phyloP scores from a whole-genome alignment of 2,329 filamentous ascomycete genomes.

The Chalara sp. region DNA sequence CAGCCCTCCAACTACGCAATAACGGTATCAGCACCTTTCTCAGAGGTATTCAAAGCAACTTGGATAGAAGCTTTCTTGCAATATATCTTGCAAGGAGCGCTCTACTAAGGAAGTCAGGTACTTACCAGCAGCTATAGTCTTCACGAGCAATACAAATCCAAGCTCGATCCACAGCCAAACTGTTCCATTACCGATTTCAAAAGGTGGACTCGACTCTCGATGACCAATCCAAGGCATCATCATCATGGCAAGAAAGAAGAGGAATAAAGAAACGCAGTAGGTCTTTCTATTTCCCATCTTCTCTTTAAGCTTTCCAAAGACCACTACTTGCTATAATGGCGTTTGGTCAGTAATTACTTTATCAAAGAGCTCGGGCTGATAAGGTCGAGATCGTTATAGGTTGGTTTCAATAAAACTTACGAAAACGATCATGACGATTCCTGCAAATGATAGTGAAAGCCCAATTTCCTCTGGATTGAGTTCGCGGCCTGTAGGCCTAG shows the following conservation, averaged over 20 bases:
- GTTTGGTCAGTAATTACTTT: neutral
- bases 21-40: constrained; percentile 28
- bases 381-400: too few relatives aligned
- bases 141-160: constrained; percentile 73
- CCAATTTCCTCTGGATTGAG: constrained; percentile 78
- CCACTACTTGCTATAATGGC: constrained; percentile 49
- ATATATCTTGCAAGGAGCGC: too few relatives aligned
- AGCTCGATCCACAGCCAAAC: constrained; percentile 74
- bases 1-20: constrained; percentile 65
- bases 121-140: constrained; percentile 87
- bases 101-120: constrained; percentile 78
- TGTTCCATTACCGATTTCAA: constrained; percentile 55
- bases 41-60: too few relatives aligned
- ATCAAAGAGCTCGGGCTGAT: constrained; percentile 27
- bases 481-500: constrained; percentile 67
- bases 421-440: constrained; percentile 69
- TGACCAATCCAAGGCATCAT: constrained; percentile 90
- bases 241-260: constrained; percentile 75
- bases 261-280: constrained; percentile 71
- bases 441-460: constrained; percentile 36
- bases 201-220: constrained; percentile 47
- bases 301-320: constrained; percentile 74
- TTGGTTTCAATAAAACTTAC: too few relatives aligned
- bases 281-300: constrained; percentile 79
- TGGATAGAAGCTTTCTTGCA: too few relatives aligned